These are phyloP conservation scores for Inga laurina DNA, from an alignment of 306 rosid species.

Conservation along the genomic window DNA sequence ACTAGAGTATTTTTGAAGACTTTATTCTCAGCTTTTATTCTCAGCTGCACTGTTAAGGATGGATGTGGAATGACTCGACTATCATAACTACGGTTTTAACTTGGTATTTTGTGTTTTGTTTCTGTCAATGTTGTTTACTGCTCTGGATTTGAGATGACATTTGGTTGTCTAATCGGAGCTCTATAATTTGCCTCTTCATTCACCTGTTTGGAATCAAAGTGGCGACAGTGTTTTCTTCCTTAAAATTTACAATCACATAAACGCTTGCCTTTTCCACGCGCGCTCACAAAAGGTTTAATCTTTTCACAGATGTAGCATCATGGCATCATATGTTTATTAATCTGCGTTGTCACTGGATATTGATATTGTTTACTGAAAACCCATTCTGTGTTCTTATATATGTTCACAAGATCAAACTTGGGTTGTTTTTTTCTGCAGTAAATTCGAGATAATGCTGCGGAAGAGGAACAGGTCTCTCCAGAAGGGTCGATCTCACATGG, in stretches of 20 bases:
- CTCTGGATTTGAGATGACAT: slow-evolving; percentile 31
- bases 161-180: slow-evolving; percentile 32
- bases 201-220: slow-evolving; percentile 12
- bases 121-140: neutral
- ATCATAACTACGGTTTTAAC: slow-evolving; percentile 1
- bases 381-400: neutral
- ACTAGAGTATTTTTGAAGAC: neutral
- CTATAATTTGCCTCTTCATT: slow-evolving; percentile 27
- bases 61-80: neutral
- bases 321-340: neutral
- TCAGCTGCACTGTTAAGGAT: neutral
- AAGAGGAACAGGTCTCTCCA: slow-evolving; percentile 75
- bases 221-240: neutral
- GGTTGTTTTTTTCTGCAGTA: slow-evolving; percentile 39
- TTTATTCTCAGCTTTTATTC: neutral
- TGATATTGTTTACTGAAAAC: neutral
- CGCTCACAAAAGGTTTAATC: slow-evolving; percentile 33
- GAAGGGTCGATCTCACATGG: slow-evolving; percentile 72
- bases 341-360: neutral
- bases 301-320: slow-evolving; percentile 3
- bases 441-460: slow-evolving; percentile 67
- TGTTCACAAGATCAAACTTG: neutral
- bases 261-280: neutral
- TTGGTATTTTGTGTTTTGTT: slow-evolving; percentile 33
- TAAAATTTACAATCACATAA: neutral